Evolutionary conservation across 225 moss, liverwort and hornwort genomes (phyloP).

Genomic region (Pseudisothecium myosuroides): DNA sequence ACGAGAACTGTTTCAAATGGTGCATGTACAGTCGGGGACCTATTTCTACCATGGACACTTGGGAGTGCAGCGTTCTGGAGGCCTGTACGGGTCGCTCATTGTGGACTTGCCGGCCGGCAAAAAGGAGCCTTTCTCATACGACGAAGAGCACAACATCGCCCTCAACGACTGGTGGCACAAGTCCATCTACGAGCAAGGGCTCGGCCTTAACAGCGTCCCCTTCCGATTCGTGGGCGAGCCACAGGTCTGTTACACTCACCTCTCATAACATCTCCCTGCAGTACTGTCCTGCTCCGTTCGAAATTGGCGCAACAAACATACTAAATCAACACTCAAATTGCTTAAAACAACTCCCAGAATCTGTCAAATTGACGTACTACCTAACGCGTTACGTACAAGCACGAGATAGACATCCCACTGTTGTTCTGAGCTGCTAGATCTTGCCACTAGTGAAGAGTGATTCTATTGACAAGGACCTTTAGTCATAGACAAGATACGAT

Average conservation of each 20-base stretch:
- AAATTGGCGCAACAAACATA: too few relatives aligned
- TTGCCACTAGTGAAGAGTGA: not conserved
- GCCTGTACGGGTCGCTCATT: conserved; percentile 38
- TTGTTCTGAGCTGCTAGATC: not conserved
- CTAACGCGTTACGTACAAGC: not conserved
- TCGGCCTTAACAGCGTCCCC: conserved; percentile 26
- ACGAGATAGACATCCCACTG: not conserved
- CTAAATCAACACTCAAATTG: not conserved
- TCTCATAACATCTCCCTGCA: not conserved
- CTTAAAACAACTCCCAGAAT: not conserved
- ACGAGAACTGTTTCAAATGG: not conserved
- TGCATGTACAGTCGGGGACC: conserved; percentile 31
- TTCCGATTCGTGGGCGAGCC: conserved; percentile 52
- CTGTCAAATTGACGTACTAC: too few relatives aligned
- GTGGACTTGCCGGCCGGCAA: conserved; percentile 4
- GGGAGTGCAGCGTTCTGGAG: conserved; percentile 40
- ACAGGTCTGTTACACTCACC: not conserved
- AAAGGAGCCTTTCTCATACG: conserved; percentile 31
- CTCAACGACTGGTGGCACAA: conserved; percentile 62
- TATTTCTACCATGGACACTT: conserved; percentile 63
- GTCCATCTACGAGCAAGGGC: conserved; percentile 47
- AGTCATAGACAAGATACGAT: not conserved
- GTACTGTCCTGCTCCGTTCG: not conserved
- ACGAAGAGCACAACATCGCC: conserved; percentile 28
- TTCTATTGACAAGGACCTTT: not conserved